phyloP scores from a whole-genome alignment of 164 flowering plant genomes.

The Magnolia officinalis region DNA sequence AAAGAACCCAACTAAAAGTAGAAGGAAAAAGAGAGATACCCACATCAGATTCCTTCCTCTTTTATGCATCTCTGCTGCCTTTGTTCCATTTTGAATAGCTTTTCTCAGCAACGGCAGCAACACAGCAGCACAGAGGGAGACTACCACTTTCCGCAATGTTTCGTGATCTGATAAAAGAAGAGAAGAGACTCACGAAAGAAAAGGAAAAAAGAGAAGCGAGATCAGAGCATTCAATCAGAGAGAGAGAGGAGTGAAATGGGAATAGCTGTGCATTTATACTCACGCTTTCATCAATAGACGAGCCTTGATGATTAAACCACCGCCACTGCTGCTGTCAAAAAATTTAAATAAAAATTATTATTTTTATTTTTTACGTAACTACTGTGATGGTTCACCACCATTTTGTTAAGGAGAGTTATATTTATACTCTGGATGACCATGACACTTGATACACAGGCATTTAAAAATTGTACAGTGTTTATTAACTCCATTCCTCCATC shows the following conservation, averaged over 20 bases:
- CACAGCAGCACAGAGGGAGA: conserved; percentile 20
- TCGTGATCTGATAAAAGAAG: neutral
- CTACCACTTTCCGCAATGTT: neutral
- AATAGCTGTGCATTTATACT: conserved; percentile 69
- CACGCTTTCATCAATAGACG: conserved; percentile 86
- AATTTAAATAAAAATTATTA: neutral
- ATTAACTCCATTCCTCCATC: too few species aligned
- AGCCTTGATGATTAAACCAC: conserved; percentile 91
- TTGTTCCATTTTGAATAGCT: conserved; percentile 40
- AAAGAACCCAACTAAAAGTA: conserved; percentile 39
- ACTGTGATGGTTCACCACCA: neutral
- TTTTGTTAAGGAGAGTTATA: neutral
- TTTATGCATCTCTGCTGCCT: conserved; percentile 34
- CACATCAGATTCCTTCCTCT: conserved; percentile 57
- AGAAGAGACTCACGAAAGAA: neutral
- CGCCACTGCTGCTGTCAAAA: conserved; percentile 56
- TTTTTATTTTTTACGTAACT: neutral
- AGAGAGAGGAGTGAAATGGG: conserved; percentile 19
- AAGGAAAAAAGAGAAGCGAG: neutral
- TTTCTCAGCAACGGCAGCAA: conserved; percentile 22
- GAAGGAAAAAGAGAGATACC: conserved; percentile 49
- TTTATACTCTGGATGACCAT: neutral
- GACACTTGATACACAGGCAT: neutral
- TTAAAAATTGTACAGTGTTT: too few species aligned
- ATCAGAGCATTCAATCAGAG: neutral